phyloP scores from a whole-genome alignment of 1,284 basidiomycete species.

The Ganoderma leucocontextum region DNA sequence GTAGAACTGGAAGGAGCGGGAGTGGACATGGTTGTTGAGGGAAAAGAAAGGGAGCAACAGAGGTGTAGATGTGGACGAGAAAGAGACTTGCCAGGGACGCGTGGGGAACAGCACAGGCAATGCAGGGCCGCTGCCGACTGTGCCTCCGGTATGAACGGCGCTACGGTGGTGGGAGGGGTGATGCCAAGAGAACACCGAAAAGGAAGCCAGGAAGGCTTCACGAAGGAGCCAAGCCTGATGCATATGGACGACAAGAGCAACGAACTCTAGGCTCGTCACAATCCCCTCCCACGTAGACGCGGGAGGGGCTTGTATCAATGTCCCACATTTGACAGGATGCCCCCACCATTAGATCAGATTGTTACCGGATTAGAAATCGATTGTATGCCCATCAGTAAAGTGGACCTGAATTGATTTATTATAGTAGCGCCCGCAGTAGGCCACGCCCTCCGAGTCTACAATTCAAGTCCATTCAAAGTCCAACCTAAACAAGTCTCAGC shows the following conservation, averaged over 20 bases:
- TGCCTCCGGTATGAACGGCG: background rate
- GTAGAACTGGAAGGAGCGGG: constrained; percentile 7
- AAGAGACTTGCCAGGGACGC: constrained; percentile 24
- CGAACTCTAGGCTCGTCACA: background rate
- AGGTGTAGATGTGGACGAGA: background rate
- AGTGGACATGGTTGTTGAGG: background rate
- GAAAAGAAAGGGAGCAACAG: background rate
- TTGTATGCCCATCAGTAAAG: too few relatives aligned
- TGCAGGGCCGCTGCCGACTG: background rate
- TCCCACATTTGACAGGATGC: too few relatives aligned
- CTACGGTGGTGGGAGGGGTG: background rate
- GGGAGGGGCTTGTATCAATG: too few relatives aligned
- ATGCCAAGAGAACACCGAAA: background rate
- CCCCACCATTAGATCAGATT: too few relatives aligned
- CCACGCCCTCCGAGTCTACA: too few relatives aligned
- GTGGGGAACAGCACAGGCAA: constrained; percentile 16
- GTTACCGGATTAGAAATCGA: too few relatives aligned
- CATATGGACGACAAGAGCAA: background rate
- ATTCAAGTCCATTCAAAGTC: too few relatives aligned
- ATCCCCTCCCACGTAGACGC: too few relatives aligned
- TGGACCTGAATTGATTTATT: too few relatives aligned
- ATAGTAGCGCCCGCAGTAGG: too few relatives aligned
- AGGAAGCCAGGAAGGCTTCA: background rate
- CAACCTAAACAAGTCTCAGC: too few relatives aligned
- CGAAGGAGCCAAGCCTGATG: background rate